Evolutionary conservation across 345 rosid species (phyloP), one percentile per base, ranked within the genome.

Genomic region (Salix udensis): DNA sequence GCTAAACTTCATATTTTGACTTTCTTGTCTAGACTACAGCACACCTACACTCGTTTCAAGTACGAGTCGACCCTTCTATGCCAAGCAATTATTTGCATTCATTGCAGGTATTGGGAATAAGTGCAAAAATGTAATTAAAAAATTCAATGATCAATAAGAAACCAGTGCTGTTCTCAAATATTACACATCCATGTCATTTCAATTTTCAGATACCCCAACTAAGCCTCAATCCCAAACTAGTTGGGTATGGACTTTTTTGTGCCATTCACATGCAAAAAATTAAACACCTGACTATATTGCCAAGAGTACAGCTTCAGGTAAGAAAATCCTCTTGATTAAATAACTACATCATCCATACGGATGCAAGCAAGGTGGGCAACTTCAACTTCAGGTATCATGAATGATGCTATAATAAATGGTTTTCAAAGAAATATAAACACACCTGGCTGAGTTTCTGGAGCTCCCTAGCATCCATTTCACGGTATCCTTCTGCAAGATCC

Each of bases 401-500:
- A 53, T 23, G 12, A 28, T 39, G 61, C 53, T 28, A 68, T 14
- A 2, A 36, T 31, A 24, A 24, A 7, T 16, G 23, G 53, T 44
- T 74, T 67, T 40, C 18, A 3, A 6, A 67, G 52, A 36, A 55
- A 60, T n/a, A 69, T 21, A 69, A 52, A 44, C 71, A 40, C 80
- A 89, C 98, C 93, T 81, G 75, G 58, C 72, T 79, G 34, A 91
- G 86, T 87, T 77, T 91, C 37, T 24, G n/a, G 68, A 92, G 88
- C 79, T 92, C 99, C 46, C 95, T 88, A 70, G 88, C 88, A 70
- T 92, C 98, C 88, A 91, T 85, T 24, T 84, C 93, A 23, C 97
- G 92, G 78, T 93, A 92, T 75, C 97, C 99, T 46, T 90, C 91
- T 18, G 89, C 95, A 18, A 96, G 84, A 71, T 90, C 95, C 75